Evolutionary conservation across 805 yeast genomes (phyloP).

Genomic region (Helenozyma rhizophorensis): DNA sequence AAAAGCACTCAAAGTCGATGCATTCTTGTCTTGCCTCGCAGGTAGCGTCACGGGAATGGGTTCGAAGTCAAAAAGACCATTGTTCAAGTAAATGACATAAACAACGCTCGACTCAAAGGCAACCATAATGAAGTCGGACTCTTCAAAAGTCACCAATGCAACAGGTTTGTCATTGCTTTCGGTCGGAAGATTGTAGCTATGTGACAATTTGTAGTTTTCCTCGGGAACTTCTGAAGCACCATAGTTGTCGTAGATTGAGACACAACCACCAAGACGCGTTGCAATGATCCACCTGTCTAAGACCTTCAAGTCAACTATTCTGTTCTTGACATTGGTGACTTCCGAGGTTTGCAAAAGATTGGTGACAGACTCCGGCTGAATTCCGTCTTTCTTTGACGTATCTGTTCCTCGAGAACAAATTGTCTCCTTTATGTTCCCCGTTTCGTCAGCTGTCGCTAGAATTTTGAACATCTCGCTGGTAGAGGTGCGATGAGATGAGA

Average conservation of each 20-base stretch:
- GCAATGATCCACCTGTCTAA: slow-evolving; percentile 36
- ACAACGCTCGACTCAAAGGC: slow-evolving; percentile 46
- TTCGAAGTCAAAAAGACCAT: slow-evolving; percentile 23
- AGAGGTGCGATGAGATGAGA: slow-evolving; percentile 1
- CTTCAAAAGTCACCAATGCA: slow-evolving; percentile 24
- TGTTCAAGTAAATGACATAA: slow-evolving; percentile 34
- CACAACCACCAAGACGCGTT: slow-evolving; percentile 39
- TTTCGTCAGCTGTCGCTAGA: slow-evolving; percentile 61
- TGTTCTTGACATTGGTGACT: slow-evolving; percentile 23
- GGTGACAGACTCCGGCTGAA: slow-evolving; percentile 56
- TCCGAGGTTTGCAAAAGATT: slow-evolving; percentile 33
- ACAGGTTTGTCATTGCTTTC: slow-evolving; percentile 27
- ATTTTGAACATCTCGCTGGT: slow-evolving; percentile 42
- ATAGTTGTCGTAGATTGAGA: slow-evolving; percentile 34
- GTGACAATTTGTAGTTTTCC: slow-evolving; percentile 36
- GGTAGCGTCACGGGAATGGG: slow-evolving; percentile 25
- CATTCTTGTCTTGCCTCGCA: slow-evolving; percentile 3
- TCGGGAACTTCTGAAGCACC: slow-evolving; percentile 22
- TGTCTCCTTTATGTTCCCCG: slow-evolving; percentile 63
- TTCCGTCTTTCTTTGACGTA: slow-evolving; percentile 65
- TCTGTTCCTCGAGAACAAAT: slow-evolving; percentile 67
- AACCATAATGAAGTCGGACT: slow-evolving; percentile 31
- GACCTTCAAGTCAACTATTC: slow-evolving; percentile 30
- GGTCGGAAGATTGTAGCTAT: slow-evolving; percentile 23
- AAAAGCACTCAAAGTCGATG: slow-evolving; percentile 43